Evolutionary conservation across 768 basidiomycete species (phyloP).

Genomic region (Lactifluus subvellereus): DNA sequence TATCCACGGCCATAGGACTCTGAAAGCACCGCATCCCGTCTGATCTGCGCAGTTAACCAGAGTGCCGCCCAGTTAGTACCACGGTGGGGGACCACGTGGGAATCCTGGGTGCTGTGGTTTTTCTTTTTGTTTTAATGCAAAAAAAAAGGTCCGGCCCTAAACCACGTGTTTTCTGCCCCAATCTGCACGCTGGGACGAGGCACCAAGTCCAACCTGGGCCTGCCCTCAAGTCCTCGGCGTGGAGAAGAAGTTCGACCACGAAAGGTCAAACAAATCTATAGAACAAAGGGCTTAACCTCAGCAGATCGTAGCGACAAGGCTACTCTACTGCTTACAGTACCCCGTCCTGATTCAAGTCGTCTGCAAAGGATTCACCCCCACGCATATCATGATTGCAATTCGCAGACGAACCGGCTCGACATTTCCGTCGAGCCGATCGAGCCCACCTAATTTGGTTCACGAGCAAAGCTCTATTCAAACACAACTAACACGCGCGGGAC

Average conservation of each 20-base stretch:
- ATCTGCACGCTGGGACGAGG: neutral
- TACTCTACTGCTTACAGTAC: slow-evolving; percentile 75
- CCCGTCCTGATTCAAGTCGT: slow-evolving; percentile 71
- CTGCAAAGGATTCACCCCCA: slow-evolving; percentile 73
- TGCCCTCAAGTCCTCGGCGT: slow-evolving; percentile 37
- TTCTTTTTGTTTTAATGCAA: slow-evolving; percentile 20
- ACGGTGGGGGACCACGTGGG: slow-evolving; percentile 61
- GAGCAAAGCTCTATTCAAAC: slow-evolving; percentile 66
- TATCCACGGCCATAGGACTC: slow-evolving; percentile 32
- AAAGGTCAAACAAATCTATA: slow-evolving; percentile 58
- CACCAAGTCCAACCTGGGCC: slow-evolving; percentile 27
- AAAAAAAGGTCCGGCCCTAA: slow-evolving; percentile 8
- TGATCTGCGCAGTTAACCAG: slow-evolving; percentile 60
- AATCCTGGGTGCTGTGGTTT: slow-evolving; percentile 42
- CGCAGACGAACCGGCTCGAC: slow-evolving; percentile 44
- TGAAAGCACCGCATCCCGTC: slow-evolving; percentile 54
- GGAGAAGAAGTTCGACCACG: slow-evolving; percentile 35
- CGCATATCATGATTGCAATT: slow-evolving; percentile 62
- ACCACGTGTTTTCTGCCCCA: neutral
- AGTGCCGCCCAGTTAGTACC: slow-evolving; percentile 60
- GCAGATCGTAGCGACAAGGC: slow-evolving; percentile 74
- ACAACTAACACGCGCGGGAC: slow-evolving; percentile 59
- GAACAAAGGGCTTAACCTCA: slow-evolving; percentile 68
- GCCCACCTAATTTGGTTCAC: slow-evolving; percentile 58
- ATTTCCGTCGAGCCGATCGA: slow-evolving; percentile 49